Base-by-base conservation (phyloP, 2,329 filamentous ascomycete species). In the Botrytis byssoidea region DNA sequence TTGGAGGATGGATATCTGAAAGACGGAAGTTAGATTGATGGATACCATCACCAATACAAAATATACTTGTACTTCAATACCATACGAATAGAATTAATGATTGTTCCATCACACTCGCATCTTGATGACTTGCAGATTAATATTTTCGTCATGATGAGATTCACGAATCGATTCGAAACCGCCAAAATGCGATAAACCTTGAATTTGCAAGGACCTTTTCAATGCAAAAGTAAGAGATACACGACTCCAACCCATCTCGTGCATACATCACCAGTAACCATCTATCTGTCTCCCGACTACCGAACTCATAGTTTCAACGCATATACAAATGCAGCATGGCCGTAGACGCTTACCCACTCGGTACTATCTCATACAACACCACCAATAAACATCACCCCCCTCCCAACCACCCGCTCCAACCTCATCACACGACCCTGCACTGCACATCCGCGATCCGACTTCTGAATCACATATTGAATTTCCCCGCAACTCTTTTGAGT, bases 341-440 rank as follows among this genome's bases (percentile, higher is more conserved):
- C 51, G 14, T 9, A 29, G 51, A 57, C n/a, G 7, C 51, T 57
- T 57, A 4, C n/a, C n/a, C 16, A n/a, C 25, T n/a, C 10, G 22
- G 14, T 48, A 4, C 8, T 48, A 48, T 51, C 22, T 51, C 22
- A 12, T 4, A 16, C 48, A 55, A 7, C 25, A 55, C 25, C 12
- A n/a, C 48, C 48, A 51, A 55, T 55, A 55, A 55, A 16, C 25
- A 2, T 51, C 22, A n/a, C 48, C 25, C 46, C 20, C 20, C 42
- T 37, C 20, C 46, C 29, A 48, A 66, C 32, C 64, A 55, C 4
- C 16, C 40, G 8, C 18, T 46, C 66, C 14, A 37, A 2, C 35
- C n/a, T n/a, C 66, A 57, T 69, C 66, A 69, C 66, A 57, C 66
- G 48, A 69, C 66, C 66, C 25, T 51, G 25, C 32, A 51, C n/a